Conservation (phyloP, 108 stramenopile genomes). For the Nitzschia sp. region DNA sequence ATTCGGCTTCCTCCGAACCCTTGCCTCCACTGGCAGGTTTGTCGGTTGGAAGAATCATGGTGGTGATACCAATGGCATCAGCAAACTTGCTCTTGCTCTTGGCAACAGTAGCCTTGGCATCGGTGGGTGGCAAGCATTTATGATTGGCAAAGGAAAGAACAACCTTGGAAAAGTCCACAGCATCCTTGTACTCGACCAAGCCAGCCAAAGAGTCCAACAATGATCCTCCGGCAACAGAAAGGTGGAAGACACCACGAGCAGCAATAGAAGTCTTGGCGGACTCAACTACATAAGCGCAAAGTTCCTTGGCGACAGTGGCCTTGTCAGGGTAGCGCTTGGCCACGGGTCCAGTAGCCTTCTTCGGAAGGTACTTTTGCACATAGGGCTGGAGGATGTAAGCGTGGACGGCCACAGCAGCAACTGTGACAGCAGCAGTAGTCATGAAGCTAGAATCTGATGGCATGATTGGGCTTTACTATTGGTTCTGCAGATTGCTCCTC, state of each 20-base stretch:
- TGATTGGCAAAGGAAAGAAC: conserved; percentile 64
- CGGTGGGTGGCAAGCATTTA: conserved; percentile 50
- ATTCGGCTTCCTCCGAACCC: conserved; percentile 17
- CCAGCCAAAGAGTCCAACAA: conserved; percentile 33
- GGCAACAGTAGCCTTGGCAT: conserved; percentile 45
- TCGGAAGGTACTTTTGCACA: too few relatives aligned
- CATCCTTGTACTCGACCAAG: conserved; percentile 25
- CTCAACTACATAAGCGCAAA: conserved; percentile 20
- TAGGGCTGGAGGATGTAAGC: too few relatives aligned
- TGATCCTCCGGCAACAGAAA: conserved; percentile 68
- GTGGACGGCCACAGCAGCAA: too few relatives aligned
- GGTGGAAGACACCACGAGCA: conserved; percentile 39
- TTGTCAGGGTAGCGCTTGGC: conserved; percentile 6
- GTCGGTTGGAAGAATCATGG: neutral
- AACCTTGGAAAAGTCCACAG: conserved; percentile 44
- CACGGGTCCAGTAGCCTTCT: neutral
- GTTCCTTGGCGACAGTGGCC: conserved; percentile 11
- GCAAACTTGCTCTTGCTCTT: conserved; percentile 52
- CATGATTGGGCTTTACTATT: too few relatives aligned
- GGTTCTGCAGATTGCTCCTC: too few relatives aligned
- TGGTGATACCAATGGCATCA: neutral
- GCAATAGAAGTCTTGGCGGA: conserved; percentile 15
- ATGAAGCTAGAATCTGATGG: too few relatives aligned
- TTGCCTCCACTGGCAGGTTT: conserved; percentile 1
- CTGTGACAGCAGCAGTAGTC: too few relatives aligned